Base-by-base conservation (phyloP, 495 filamentous ascomycete genomes). In the Tuber aestivum region DNA sequence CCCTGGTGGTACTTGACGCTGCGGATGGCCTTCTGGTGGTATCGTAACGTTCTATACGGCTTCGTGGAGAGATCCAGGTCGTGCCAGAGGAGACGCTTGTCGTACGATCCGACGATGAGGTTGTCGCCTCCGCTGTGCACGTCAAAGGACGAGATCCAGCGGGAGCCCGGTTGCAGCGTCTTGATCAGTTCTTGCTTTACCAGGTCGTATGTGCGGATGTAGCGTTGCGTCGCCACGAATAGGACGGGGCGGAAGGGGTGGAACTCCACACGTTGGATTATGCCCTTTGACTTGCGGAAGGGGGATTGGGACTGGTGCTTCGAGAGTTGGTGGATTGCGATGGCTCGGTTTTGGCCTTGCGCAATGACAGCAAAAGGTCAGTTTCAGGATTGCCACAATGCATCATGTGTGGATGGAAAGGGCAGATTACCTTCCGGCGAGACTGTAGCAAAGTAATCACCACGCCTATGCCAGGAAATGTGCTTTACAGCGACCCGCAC, bases 221-320 rank as follows among this genome's bases (percentile, higher is more conserved):
- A 91, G 71, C 93, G 92, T 83, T 96, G 94, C 40, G 96, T 98
- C 32, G 95, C 95, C 56, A 99, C 93, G 79, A 98, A 97, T 84
- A 99, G 93, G 71, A 96, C 90, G 7, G 96, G 94, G 72, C 94
- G 90, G 70, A 90, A 92, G 9, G 95, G 96, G 83, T 99, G 95
- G 89, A 99, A 99, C 74, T 92, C 91, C 10, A 92, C 94, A 12
- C 92, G 91, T 86, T 98, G 96, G 12, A 94, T 88, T 74, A 95
- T 88, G 75, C 94, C 94, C 72, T 89, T 88, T 41, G 92, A 90
- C 83, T 94, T 94, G 70, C 93, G 91, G 90, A 98, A 97, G 70
- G 95, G 95, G 80, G 93, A 91, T 84, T 99, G 96, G 0, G 95
- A 96, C 41, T 93, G 87, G 86, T 99, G 95, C 83, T 95, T 97